Percentiles rank a stretch among this genome's conserved stretches.
Conservation (phyloP, 495 filamentous ascomycete genomes). For the Podospora pseudoanserina region DNA sequence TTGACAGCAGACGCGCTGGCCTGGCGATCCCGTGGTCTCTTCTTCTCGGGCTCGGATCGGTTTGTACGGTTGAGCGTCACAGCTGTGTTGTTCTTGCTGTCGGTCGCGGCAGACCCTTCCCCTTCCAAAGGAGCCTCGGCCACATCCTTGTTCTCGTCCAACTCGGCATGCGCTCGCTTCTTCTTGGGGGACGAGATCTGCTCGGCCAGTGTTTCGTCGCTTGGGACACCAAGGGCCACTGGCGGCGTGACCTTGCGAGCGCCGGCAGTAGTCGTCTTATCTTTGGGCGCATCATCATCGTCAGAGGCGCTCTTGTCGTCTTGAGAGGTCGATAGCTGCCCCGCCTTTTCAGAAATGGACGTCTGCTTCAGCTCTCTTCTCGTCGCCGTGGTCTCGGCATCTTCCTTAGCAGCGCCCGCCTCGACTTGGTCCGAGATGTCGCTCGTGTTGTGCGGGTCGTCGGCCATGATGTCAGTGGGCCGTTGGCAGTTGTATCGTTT, state of each 20-base stretch:
- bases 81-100: slow-evolving; percentile 23
- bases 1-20: slow-evolving; percentile 19
- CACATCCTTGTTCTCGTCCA: slow-evolving; percentile 41
- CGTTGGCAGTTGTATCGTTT: slow-evolving; percentile 1
- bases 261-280: slow-evolving; percentile 12
- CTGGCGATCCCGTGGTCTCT: slow-evolving; percentile 46
- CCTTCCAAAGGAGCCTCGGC: slow-evolving; percentile 39
- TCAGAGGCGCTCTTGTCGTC: slow-evolving; percentile 27
- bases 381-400: slow-evolving; percentile 53
- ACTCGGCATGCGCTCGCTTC: slow-evolving; percentile 53
- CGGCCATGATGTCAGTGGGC: slow-evolving; percentile 35
- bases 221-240: slow-evolving; percentile 26
- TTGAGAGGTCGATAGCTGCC: slow-evolving; percentile 17
- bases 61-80: slow-evolving; percentile 37
- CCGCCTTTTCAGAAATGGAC: slow-evolving; percentile 47
- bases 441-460: slow-evolving; percentile 34
- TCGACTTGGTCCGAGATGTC: slow-evolving; percentile 32
- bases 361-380: slow-evolving; percentile 54
- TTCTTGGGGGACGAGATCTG: slow-evolving; percentile 54
- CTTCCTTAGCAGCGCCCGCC: slow-evolving; percentile 36
- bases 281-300: slow-evolving; percentile 23
- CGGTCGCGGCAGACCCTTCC: slow-evolving; percentile 20
- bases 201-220: slow-evolving; percentile 41
- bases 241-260: slow-evolving; percentile 31
- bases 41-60: slow-evolving; percentile 54